Percentiles rank a stretch among this genome's conserved stretches.
Conservation (phyloP, 2,329 filamentous ascomycete genomes). For the Geosmithia flava region DNA sequence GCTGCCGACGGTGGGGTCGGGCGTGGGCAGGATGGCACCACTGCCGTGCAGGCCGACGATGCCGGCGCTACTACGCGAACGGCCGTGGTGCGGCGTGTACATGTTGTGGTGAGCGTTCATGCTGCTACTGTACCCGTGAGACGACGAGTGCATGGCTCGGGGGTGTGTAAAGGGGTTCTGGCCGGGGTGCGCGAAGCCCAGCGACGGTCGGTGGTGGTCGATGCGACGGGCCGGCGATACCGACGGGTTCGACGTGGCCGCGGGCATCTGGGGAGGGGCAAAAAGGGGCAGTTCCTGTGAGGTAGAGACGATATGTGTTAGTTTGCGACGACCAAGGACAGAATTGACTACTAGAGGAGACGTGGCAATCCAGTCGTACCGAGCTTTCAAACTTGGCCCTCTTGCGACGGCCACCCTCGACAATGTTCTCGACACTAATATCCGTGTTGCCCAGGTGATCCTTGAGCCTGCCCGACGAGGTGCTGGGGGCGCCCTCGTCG, state of each 20-base stretch:
- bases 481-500: slow-evolving; percentile 69
- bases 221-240: slow-evolving; percentile 81
- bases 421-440: slow-evolving; percentile 96
- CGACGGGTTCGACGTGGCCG: slow-evolving; percentile 92
- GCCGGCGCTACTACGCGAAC: slow-evolving; percentile 50
- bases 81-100: slow-evolving; percentile 54
- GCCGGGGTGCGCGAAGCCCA: slow-evolving; percentile 65
- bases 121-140: slow-evolving; percentile 57
- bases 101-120: slow-evolving; percentile 29
- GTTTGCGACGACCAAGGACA: slow-evolving; percentile 7
- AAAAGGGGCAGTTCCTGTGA: slow-evolving; percentile 86
- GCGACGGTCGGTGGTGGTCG: slow-evolving; percentile 55
- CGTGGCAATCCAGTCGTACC: slow-evolving; percentile 46
- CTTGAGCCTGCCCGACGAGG: slow-evolving; percentile 59
- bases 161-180: slow-evolving; percentile 73
- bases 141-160: slow-evolving; percentile 62
- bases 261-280: slow-evolving; percentile 85
- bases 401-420: slow-evolving; percentile 92
- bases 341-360: slow-evolving; percentile 4
- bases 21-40: slow-evolving; percentile 65
- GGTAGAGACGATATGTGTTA: slow-evolving; percentile 12
- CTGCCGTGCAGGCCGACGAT: slow-evolving; percentile 17
- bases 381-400: slow-evolving; percentile 93
- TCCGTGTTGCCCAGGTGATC: slow-evolving; percentile 90
- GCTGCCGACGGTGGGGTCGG: slow-evolving; percentile 93